A percentile compares a stretch with the other conserved stretches of the same genome.
Conservation (phyloP, 1,139 yeast species). For the Geotrichum europaeum region DNA sequence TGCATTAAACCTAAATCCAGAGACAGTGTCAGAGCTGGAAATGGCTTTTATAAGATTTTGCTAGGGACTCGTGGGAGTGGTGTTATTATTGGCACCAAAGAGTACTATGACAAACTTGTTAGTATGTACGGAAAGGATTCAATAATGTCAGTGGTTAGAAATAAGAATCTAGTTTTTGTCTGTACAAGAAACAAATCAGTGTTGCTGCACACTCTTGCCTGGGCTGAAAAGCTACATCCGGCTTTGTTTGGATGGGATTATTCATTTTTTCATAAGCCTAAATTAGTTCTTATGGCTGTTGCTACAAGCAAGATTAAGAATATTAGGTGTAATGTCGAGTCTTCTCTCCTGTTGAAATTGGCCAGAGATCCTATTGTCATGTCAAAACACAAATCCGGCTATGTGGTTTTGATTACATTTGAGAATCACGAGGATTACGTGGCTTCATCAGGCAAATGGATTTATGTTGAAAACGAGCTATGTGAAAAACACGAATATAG, state of each 20-base stretch:
- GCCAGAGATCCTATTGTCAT: neutral
- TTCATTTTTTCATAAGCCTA: neutral
- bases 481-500: neutral
- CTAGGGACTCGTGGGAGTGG: neutral
- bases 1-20: neutral
- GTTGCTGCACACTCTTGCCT: neutral
- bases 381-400: neutral
- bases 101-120: neutral
- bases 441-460: neutral
- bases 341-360: neutral
- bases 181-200: neutral
- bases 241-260: neutral
- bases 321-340: neutral
- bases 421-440: neutral
- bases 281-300: neutral
- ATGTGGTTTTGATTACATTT: neutral
- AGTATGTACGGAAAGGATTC: neutral
- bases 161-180: neutral
- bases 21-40: neutral
- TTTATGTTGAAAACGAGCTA: neutral
- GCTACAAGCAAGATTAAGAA: neutral
- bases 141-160: neutral
- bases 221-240: neutral
- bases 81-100: neutral
- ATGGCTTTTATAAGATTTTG: neutral